These are phyloP conservation scores for Leptographium radiaticola DNA, from an alignment of 2,329 filamentous ascomycete genomes.

Conservation along the genomic window DNA sequence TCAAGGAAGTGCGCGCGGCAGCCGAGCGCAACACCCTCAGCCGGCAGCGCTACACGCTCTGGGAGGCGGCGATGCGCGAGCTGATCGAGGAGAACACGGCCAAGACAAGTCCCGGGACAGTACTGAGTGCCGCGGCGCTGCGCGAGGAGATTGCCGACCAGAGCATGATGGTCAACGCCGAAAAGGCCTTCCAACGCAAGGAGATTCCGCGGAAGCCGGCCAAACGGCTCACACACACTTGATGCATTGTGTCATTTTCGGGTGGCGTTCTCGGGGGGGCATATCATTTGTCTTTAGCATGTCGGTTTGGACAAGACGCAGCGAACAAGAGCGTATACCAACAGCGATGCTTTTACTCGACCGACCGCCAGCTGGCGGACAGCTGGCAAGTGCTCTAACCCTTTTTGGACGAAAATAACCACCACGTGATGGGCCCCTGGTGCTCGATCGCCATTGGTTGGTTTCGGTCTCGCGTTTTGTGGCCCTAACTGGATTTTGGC, in stretches of 20 bases:
- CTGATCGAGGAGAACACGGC: slow-evolving; percentile 27
- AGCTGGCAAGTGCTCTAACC: not conserved
- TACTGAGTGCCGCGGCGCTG: slow-evolving; percentile 12
- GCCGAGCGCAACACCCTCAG: slow-evolving; percentile 39
- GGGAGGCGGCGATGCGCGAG: slow-evolving; percentile 48
- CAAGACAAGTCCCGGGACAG: slow-evolving; percentile 6
- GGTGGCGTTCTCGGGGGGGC: not conserved
- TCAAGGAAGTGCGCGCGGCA: slow-evolving; percentile 47
- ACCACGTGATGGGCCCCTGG: not conserved
- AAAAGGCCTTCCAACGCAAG: slow-evolving; percentile 37
- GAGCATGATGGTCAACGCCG: slow-evolving; percentile 52
- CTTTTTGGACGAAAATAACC: not conserved
- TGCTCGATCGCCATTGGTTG: slow-evolving; percentile 14
- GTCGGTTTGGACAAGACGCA: no score
- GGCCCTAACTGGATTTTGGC: slow-evolving; percentile 14
- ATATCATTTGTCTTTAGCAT: not conserved
- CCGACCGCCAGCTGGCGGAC: not conserved
- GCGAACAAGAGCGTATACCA: not conserved
- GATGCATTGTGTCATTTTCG: not conserved
- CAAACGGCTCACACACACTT: slow-evolving; percentile 14
- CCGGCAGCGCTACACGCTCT: slow-evolving; percentile 43
- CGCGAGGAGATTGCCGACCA: slow-evolving; percentile 43
- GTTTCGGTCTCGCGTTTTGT: slow-evolving; percentile 8
- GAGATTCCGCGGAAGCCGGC: slow-evolving; percentile 33
- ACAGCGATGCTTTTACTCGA: no score